phyloP scores from a whole-genome alignment of 2,329 filamentous ascomycete genomes.

The Grosmannia penicillata region DNA sequence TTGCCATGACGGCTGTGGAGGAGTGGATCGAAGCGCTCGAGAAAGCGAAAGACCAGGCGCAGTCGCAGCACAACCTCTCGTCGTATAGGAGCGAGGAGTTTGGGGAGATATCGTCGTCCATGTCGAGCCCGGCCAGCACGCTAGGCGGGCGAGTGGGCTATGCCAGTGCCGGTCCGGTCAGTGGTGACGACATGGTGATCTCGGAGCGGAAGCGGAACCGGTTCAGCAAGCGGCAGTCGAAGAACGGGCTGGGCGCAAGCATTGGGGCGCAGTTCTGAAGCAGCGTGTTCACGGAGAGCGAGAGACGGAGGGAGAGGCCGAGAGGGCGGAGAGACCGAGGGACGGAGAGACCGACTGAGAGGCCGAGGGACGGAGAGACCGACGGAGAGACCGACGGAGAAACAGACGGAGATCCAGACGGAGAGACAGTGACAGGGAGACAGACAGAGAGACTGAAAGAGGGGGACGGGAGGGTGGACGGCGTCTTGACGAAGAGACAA shows the following conservation, averaged over 20 bases:
- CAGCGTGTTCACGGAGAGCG: too few relatives aligned
- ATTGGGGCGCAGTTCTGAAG: constrained; percentile 67
- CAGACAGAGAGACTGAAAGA: too few relatives aligned
- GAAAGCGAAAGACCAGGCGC: constrained; percentile 69
- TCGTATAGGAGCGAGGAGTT: constrained; percentile 56
- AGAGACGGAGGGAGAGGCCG: too few relatives aligned
- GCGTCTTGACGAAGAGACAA: too few relatives aligned
- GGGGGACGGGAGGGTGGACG: too few relatives aligned
- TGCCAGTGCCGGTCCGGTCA: constrained; percentile 41
- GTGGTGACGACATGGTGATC: constrained; percentile 29
- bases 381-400: too few relatives aligned
- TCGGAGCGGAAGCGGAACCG: constrained; percentile 40
- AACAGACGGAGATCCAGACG: too few relatives aligned
- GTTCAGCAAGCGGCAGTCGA: constrained; percentile 88
- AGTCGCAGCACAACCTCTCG: constrained; percentile 53
- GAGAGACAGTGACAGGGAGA: too few relatives aligned
- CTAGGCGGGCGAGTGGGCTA: constrained; percentile 43
- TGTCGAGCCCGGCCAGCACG: constrained; percentile 68
- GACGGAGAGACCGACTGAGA: too few relatives aligned
- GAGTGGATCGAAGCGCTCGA: constrained; percentile 91
- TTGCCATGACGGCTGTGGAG: constrained; percentile 54
- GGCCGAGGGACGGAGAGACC: too few relatives aligned
- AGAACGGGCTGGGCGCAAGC: constrained; percentile 87
- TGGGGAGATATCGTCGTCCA: constrained; percentile 51
- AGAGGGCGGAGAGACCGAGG: too few relatives aligned